phyloP scores from a whole-genome alignment of 306 rosid genomes.

The Sindora glabra region DNA sequence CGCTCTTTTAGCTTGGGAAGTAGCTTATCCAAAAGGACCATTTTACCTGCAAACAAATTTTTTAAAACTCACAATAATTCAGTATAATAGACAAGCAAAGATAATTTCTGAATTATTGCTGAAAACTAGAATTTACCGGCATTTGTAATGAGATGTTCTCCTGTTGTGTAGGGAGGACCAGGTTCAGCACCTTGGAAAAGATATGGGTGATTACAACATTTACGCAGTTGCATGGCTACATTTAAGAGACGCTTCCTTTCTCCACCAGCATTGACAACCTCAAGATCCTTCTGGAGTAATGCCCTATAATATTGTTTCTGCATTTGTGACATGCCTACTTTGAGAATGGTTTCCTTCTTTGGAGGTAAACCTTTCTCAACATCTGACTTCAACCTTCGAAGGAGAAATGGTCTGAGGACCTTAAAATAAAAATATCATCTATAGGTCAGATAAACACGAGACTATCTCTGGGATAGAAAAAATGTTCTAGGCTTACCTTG shows the following conservation, averaged over 20 bases:
- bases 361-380: conserved; percentile 99
- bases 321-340: conserved; percentile 97
- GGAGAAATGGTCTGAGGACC: conserved; percentile 98
- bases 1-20: conserved; percentile 96
- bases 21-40: conserved; percentile 96
- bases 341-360: conserved; percentile 92
- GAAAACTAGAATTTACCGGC: conserved; percentile 55
- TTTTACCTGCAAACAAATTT: conserved; percentile 65
- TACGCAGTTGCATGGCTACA: conserved; percentile 98
- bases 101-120: too few species aligned
- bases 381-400: conserved; percentile 95
- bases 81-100: too few species aligned
- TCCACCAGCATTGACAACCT: conserved; percentile 99
- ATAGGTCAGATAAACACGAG: background rate
- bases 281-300: conserved; percentile 91
- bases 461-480: background rate
- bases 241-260: conserved; percentile 92
- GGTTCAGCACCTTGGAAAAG: conserved; percentile 99
- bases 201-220: conserved; percentile 96
- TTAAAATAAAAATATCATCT: conserved; percentile 17
- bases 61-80: too few species aligned
- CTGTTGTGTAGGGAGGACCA: conserved; percentile 96
- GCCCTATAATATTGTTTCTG: conserved; percentile 93
- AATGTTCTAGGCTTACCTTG: conserved; percentile 46
- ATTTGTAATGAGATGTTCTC: conserved; percentile 82